Conservation (phyloP, 139 green algal species). For the Ulvella scutata region DNA sequence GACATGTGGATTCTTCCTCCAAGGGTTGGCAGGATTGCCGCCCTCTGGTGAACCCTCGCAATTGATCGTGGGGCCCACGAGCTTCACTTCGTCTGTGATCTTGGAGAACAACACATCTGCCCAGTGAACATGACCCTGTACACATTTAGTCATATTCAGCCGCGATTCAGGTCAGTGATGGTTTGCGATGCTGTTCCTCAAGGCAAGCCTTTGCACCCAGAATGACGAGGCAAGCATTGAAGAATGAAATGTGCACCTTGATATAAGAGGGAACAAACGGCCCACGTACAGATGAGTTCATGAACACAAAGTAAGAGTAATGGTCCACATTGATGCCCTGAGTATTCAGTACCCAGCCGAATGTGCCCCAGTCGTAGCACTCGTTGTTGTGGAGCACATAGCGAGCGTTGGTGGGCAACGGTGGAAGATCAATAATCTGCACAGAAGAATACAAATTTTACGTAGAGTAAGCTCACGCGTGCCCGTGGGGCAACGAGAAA, state of each 20-base stretch:
- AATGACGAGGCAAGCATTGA: background rate
- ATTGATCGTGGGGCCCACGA: conserved; percentile 56
- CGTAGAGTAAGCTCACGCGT: background rate
- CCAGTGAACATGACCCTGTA: conserved; percentile 36
- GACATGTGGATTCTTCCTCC: conserved; percentile 56
- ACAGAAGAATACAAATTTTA: background rate
- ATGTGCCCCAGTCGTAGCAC: conserved; percentile 68
- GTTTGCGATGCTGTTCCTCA: background rate
- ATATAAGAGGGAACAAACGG: conserved; percentile 45
- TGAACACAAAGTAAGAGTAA: conserved; percentile 54
- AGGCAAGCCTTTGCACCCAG: too few relatives aligned
- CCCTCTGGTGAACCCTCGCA: conserved; percentile 46
- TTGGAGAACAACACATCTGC: conserved; percentile 30
- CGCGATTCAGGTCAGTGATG: background rate
- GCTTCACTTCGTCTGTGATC: conserved; percentile 30
- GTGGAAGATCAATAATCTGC: conserved; percentile 20
- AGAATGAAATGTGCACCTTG: conserved; percentile 13
- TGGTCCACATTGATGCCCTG: conserved; percentile 9
- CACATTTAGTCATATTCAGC: background rate
- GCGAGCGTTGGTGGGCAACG: conserved; percentile 34
- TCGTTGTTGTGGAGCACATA: conserved; percentile 51
- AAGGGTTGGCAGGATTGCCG: conserved; percentile 32
- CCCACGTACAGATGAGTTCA: conserved; percentile 50
- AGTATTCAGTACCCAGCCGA: conserved; percentile 47
- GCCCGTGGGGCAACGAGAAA: too few relatives aligned